A percentile compares a stretch with the other conserved stretches of the same genome.
phyloP scores from a whole-genome alignment of 208 protist genomes.

The Acanthamoeba polyphaga region DNA sequence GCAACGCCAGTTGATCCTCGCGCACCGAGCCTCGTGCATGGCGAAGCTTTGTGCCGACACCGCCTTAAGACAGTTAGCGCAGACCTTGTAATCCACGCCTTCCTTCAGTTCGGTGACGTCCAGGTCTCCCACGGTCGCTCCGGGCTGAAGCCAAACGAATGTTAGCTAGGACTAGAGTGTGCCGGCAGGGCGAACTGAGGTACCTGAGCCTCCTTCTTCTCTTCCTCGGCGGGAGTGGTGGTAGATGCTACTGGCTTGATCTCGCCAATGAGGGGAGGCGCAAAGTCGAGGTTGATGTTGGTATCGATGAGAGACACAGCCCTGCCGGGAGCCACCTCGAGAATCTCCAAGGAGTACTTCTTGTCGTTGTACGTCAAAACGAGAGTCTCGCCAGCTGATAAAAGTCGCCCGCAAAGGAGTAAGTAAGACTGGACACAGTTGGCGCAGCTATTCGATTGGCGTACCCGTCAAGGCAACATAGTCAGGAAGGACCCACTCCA shows the following conservation, averaged over 20 bases:
- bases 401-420: neutral
- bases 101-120: slow-evolving; percentile 1
- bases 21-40: slow-evolving; percentile 39
- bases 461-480: slow-evolving; percentile 58
- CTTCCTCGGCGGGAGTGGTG: slow-evolving; percentile 24
- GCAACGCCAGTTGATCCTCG: slow-evolving; percentile 69
- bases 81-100: slow-evolving; percentile 72
- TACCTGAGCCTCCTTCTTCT: slow-evolving; percentile 38
- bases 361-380: neutral
- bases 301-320: slow-evolving; percentile 71
- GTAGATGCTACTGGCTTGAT: neutral
- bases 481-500: slow-evolving; percentile 65
- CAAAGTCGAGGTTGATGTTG: slow-evolving; percentile 72
- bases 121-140: neutral
- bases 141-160: neutral
- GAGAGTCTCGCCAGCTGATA: slow-evolving; percentile 32
- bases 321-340: slow-evolving; percentile 63
- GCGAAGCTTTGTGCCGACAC: neutral
- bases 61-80: slow-evolving; percentile 18
- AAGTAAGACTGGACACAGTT: neutral
- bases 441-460: neutral
- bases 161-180: neutral
- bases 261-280: slow-evolving; percentile 40
- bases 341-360: slow-evolving; percentile 12
- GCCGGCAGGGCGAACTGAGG: neutral